These are phyloP conservation scores for Pseudogymnoascus sp. DNA, from an alignment of 2,329 filamentous ascomycete genomes.

Conservation along the genomic window DNA sequence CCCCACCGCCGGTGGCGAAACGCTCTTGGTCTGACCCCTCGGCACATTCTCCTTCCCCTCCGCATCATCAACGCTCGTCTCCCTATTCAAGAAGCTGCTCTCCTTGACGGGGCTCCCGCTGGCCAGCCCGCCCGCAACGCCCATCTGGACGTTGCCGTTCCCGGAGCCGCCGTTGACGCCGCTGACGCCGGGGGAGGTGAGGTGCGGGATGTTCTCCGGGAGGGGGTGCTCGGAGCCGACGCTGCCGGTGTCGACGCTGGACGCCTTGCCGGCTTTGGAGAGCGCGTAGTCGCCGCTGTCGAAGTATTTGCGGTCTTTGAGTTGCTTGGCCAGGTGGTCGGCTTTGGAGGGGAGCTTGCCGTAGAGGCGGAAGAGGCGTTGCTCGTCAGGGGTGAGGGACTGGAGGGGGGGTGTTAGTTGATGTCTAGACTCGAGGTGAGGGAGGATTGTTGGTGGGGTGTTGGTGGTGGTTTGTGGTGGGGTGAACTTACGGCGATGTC, in stretches of 20 bases:
- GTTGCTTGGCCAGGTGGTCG: conserved; percentile 91
- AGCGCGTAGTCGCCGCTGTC: conserved; percentile 94
- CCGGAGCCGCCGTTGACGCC: conserved; percentile 20
- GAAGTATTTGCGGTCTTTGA: conserved; percentile 99
- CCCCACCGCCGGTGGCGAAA: conserved; percentile 28
- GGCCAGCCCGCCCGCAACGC: conserved; percentile 41
- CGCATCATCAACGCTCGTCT: conserved; percentile 61
- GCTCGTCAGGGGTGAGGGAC: conserved; percentile 90
- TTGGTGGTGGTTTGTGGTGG: conserved; percentile 11
- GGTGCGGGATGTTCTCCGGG: conserved; percentile 89
- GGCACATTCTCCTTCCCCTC: conserved; percentile 33
- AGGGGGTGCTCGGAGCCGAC: conserved; percentile 93
- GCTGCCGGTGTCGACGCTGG: conserved; percentile 84
- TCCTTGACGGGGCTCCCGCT: conserved; percentile 83
- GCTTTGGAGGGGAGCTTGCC: conserved; percentile 96
- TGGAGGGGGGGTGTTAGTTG: conserved; percentile 31
- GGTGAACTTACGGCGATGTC: conserved; percentile 73
- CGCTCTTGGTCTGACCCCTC: background rate
- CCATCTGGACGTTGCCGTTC: conserved; percentile 30
- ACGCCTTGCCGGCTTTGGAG: conserved; percentile 94
- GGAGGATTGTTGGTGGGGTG: background rate
- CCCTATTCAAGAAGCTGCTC: conserved; percentile 74
- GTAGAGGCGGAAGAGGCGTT: conserved; percentile 92
- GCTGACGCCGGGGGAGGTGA: conserved; percentile 51
- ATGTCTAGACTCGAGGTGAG: background rate